These are phyloP conservation scores for Scortechinia acanthostroma DNA, from an alignment of 2,329 filamentous ascomycete genomes.

Conservation along the genomic window DNA sequence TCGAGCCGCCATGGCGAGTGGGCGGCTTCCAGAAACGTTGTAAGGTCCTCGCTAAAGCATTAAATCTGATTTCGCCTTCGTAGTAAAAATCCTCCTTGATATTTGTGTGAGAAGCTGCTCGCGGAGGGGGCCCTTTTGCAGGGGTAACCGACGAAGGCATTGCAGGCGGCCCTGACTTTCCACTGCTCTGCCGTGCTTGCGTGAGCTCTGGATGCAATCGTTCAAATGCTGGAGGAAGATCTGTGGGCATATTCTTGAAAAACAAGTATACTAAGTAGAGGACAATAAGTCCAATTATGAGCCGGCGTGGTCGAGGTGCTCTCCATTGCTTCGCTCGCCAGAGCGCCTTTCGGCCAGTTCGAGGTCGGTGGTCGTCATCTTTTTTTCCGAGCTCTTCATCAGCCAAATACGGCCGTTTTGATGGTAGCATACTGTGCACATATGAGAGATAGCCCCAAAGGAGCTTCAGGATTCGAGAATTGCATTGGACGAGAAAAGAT, in stretches of 20 bases:
- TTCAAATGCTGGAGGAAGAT: too few relatives aligned
- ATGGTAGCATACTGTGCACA: too few relatives aligned
- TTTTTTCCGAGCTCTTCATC: slow-evolving; percentile 53
- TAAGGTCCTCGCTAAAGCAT: slow-evolving; percentile 55
- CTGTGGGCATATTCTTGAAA: too few relatives aligned
- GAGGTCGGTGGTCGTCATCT: slow-evolving; percentile 42
- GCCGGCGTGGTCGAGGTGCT: slow-evolving; percentile 4
- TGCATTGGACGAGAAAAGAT: too few relatives aligned
- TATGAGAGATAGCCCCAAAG: too few relatives aligned
- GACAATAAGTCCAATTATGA: neutral
- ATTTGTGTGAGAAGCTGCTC: slow-evolving; percentile 24
- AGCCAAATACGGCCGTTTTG: too few relatives aligned
- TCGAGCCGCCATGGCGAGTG: slow-evolving; percentile 37
- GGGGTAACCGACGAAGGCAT: slow-evolving; percentile 6
- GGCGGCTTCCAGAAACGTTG: slow-evolving; percentile 27
- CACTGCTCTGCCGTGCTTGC: neutral
- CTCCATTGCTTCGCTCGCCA: slow-evolving; percentile 39
- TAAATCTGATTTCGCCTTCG: slow-evolving; percentile 66
- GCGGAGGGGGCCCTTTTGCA: slow-evolving; percentile 9
- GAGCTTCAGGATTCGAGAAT: too few relatives aligned
- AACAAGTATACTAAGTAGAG: neutral
- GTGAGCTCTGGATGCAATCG: neutral
- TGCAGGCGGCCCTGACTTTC: neutral
- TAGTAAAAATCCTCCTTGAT: too few relatives aligned
- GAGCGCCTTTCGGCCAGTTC: slow-evolving; percentile 14